These are phyloP conservation scores for Tuber borchii DNA, from an alignment of 495 filamentous ascomycete genomes.

Conservation along the genomic window DNA sequence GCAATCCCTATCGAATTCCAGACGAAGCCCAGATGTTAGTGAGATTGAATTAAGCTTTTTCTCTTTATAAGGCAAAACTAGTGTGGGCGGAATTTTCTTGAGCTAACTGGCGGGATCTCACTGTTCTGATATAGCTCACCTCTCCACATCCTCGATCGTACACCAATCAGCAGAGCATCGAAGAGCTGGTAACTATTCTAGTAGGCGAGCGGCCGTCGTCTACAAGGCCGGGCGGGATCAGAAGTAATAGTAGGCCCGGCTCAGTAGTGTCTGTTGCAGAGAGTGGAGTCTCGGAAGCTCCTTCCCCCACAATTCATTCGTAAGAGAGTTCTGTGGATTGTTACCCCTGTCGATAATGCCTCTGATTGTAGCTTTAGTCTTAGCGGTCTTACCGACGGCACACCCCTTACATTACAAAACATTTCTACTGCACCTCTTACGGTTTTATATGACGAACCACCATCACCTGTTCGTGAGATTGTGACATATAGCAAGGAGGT, in stretches of 20 bases:
- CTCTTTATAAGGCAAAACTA: constrained; percentile 25
- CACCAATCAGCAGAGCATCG: constrained; percentile 65
- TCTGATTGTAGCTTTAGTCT: constrained; percentile 29
- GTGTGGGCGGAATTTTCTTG: constrained; percentile 13
- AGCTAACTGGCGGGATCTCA: neutral
- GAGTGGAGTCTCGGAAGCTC: constrained; percentile 35
- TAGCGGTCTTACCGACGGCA: constrained; percentile 20
- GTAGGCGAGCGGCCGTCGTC: constrained; percentile 73
- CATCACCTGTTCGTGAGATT: constrained; percentile 67
- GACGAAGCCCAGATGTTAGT: constrained; percentile 50
- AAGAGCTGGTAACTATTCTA: constrained; percentile 69
- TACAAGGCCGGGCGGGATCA: constrained; percentile 60
- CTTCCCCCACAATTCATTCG: constrained; percentile 37
- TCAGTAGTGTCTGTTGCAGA: constrained; percentile 55
- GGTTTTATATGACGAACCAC: constrained; percentile 67
- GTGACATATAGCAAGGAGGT: constrained; percentile 94
- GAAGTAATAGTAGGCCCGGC: constrained; percentile 70
- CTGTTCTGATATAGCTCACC: constrained; percentile 12
- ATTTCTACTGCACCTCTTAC: constrained; percentile 62
- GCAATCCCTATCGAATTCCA: constrained; percentile 28
- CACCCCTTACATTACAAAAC: constrained; percentile 50
- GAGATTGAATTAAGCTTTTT: constrained; percentile 36
- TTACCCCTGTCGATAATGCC: constrained; percentile 9
- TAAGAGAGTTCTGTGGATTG: constrained; percentile 22
- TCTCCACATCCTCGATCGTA: constrained; percentile 57